phyloP scores from a whole-genome alignment of 1,284 basidiomycete genomes.

The Limonomyces culmigenus region DNA sequence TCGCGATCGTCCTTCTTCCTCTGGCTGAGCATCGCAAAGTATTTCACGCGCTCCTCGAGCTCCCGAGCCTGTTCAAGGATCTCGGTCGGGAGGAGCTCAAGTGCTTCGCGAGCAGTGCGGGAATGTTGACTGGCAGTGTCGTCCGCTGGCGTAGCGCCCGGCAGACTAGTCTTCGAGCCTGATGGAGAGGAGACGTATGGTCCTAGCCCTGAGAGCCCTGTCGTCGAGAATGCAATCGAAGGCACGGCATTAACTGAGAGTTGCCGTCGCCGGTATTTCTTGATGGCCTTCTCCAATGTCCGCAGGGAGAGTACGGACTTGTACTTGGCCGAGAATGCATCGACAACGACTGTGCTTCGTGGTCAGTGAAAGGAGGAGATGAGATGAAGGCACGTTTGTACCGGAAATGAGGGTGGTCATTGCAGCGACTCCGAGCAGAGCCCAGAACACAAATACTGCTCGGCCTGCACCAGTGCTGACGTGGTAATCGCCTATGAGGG shows the following conservation, averaged over 20 bases:
- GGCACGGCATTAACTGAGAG: neutral
- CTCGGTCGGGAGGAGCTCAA: conserved; percentile 31
- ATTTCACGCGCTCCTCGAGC: conserved; percentile 29
- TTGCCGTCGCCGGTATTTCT: conserved; percentile 21
- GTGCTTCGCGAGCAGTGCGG: neutral
- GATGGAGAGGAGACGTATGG: no score
- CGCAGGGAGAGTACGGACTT: conserved; percentile 28
- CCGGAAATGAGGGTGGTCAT: conserved; percentile 61
- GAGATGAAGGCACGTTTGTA: conserved; percentile 13
- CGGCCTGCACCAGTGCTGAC: conserved; percentile 52
- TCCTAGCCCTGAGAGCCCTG: neutral
- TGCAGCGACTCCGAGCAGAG: conserved; percentile 56
- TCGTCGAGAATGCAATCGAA: neutral
- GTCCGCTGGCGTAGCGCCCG: neutral
- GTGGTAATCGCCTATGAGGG: conserved; percentile 44
- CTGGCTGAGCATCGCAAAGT: conserved; percentile 15
- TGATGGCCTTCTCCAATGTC: conserved; percentile 29
- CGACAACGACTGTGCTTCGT: conserved; percentile 34
- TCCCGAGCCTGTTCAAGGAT: conserved; percentile 27
- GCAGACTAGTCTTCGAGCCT: neutral
- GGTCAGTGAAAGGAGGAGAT: conserved; percentile 1
- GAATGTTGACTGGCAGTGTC: neutral
- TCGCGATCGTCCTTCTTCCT: conserved; percentile 6
- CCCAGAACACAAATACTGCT: conserved; percentile 71
- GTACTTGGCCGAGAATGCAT: conserved; percentile 40